phyloP scores from a whole-genome alignment of 345 rosid species.

The Salix arbutifolia region DNA sequence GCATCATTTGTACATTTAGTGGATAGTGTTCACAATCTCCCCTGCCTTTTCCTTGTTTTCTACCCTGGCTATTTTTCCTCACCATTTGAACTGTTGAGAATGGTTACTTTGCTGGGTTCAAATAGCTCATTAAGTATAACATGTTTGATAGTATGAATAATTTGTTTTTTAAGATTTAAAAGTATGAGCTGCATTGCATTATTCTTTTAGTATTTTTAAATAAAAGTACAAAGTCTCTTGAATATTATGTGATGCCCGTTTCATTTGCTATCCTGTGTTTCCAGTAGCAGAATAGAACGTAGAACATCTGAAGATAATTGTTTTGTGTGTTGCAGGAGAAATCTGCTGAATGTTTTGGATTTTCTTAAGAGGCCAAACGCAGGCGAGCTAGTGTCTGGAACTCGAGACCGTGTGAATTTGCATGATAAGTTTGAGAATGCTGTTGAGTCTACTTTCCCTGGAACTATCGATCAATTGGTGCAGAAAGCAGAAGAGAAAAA shows the following conservation, averaged over 20 bases:
- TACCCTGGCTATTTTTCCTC: no score
- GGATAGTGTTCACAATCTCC: no score
- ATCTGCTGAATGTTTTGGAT: constrained; percentile 73
- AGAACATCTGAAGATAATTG: background rate
- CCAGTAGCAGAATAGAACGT: background rate
- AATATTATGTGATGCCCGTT: no score
- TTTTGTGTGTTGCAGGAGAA: constrained; percentile 55
- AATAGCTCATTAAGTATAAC: no score
- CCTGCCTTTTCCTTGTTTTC: no score
- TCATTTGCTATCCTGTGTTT: background rate
- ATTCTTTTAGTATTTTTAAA: background rate
- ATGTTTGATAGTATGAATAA: no score
- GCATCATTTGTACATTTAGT: no score
- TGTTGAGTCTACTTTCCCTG: constrained; percentile 57
- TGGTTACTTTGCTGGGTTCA: no score
- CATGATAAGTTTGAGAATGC: constrained; percentile 69
- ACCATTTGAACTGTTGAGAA: no score
- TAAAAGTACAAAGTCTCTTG: no score
- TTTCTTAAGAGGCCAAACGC: constrained; percentile 90
- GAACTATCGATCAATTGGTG: constrained; percentile 48
- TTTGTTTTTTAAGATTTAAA: background rate
- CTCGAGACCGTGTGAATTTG: constrained; percentile 71
- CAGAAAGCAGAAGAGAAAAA: constrained; percentile 53
- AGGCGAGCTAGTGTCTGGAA: constrained; percentile 76
- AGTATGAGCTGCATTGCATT: background rate